These are phyloP conservation scores for Lichtheimia ornata DNA, from an alignment of 371 early-diverging fungal species.

Conservation along the genomic window DNA sequence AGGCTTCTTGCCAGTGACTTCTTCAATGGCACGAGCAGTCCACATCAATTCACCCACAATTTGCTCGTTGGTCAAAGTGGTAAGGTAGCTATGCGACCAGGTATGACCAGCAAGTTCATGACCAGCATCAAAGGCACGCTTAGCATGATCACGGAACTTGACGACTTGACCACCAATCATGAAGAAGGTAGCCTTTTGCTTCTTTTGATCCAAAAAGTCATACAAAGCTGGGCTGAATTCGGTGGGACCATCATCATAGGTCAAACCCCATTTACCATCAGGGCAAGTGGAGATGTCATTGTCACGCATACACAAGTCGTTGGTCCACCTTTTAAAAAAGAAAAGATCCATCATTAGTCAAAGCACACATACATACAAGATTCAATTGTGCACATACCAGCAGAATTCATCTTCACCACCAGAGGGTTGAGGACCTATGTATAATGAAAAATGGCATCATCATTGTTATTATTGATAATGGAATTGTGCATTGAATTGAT, in stretches of 20 bases:
- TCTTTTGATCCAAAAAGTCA: conserved; percentile 53
- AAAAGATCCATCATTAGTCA: too few relatives aligned
- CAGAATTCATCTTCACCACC: conserved; percentile 33
- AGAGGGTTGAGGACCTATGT: conserved; percentile 13
- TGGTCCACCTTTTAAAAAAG: background rate
- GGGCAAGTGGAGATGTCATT: conserved; percentile 55
- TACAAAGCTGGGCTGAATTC: conserved; percentile 42
- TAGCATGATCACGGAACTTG: conserved; percentile 50
- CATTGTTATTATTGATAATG: background rate
- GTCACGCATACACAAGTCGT: conserved; percentile 32
- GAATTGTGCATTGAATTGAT: background rate
- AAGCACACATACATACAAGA: too few relatives aligned
- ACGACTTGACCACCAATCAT: conserved; percentile 63
- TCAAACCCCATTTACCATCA: conserved; percentile 57
- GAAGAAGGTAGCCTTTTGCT: conserved; percentile 66
- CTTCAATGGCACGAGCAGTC: conserved; percentile 65
- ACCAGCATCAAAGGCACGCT: conserved; percentile 49
- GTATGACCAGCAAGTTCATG: conserved; percentile 56
- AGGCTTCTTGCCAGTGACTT: conserved; percentile 57
- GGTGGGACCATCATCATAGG: conserved; percentile 65
- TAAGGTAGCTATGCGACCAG: conserved; percentile 63
- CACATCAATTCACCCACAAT: conserved; percentile 74
- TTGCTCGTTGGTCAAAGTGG: conserved; percentile 61
- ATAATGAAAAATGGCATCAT: background rate
- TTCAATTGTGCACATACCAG: background rate